Conservation (phyloP, 2,329 filamentous ascomycete genomes). For the Xylariaceae sp. region DNA sequence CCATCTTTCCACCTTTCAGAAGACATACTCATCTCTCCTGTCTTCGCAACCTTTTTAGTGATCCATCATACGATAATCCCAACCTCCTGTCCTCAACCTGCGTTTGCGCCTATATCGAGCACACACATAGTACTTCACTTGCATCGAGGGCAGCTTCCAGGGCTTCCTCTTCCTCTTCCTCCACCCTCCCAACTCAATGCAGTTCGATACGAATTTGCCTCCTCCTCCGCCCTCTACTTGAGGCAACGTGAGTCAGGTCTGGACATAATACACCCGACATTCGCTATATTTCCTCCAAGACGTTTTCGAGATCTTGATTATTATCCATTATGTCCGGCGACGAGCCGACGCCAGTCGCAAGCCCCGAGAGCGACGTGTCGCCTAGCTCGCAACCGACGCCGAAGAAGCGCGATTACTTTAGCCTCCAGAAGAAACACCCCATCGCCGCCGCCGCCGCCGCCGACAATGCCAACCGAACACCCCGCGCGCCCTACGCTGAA, state of each 20-base stretch:
- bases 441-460: slow-evolving; percentile 9
- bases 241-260: slow-evolving; percentile 51
- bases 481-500: slow-evolving; percentile 18
- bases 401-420: slow-evolving; percentile 40
- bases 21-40: neutral
- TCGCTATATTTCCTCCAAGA: slow-evolving; percentile 18
- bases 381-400: slow-evolving; percentile 37
- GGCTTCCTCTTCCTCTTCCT: slow-evolving; percentile 9
- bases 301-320: slow-evolving; percentile 7
- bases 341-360: slow-evolving; percentile 31
- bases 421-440: slow-evolving; percentile 28
- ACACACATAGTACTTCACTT: neutral
- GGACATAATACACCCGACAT: slow-evolving; percentile 27
- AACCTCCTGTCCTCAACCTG: too few relatives aligned
- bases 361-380: slow-evolving; percentile 39
- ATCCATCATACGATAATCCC: neutral
- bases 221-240: slow-evolving; percentile 52
- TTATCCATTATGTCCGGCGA: slow-evolving; percentile 39
- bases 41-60: slow-evolving; percentile 12
- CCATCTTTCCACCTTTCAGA: neutral
- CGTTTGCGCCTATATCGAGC: neutral
- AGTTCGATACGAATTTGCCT: slow-evolving; percentile 46
- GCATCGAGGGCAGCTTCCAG: slow-evolving; percentile 6
- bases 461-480: slow-evolving; percentile 21
- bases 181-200: slow-evolving; percentile 42